A percentile compares a stretch with the other conserved stretches of the same genome.
Conservation (phyloP, 306 rosid species). For the Fragaria vesca region DNA sequence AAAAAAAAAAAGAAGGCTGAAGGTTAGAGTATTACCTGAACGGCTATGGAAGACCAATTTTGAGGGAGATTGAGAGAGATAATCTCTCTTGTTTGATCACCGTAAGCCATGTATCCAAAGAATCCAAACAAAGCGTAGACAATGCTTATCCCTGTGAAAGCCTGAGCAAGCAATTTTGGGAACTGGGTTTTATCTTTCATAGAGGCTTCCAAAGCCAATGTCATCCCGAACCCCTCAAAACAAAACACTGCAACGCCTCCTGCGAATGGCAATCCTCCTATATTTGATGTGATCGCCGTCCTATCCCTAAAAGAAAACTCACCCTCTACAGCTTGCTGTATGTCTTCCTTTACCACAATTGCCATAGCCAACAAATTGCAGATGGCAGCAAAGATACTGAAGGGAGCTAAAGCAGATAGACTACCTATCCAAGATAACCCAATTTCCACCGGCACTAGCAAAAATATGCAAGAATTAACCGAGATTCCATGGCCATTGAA, state of each 20-base stretch:
- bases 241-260: conserved; percentile 85
- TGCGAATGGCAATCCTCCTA: conserved; percentile 87
- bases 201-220: conserved; percentile 68
- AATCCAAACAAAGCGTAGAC: conserved; percentile 71
- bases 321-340: conserved; percentile 38
- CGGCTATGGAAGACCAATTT: conserved; percentile 64
- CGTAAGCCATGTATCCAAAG: conserved; percentile 86
- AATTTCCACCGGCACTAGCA: conserved; percentile 68
- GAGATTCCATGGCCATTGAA: conserved; percentile 37
- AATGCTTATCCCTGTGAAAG: conserved; percentile 65
- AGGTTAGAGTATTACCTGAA: conserved; percentile 55
- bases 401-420: conserved; percentile 73
- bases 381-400: conserved; percentile 77
- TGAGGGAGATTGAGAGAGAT: conserved; percentile 81
- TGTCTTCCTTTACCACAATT: conserved; percentile 73
- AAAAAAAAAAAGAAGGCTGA: neutral
- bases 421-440: conserved; percentile 75
- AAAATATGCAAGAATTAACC: conserved; percentile 40
- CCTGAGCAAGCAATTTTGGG: conserved; percentile 68
- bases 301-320: conserved; percentile 56
- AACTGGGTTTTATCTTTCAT: conserved; percentile 49
- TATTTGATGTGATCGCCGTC: conserved; percentile 60
- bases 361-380: conserved; percentile 80
- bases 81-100: conserved; percentile 81
- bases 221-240: conserved; percentile 92